Evolutionary conservation across 2,329 filamentous ascomycete species (phyloP), one percentile per base, ranked within the genome.

Genomic region (Phymatotrichopsis omnivora): DNA sequence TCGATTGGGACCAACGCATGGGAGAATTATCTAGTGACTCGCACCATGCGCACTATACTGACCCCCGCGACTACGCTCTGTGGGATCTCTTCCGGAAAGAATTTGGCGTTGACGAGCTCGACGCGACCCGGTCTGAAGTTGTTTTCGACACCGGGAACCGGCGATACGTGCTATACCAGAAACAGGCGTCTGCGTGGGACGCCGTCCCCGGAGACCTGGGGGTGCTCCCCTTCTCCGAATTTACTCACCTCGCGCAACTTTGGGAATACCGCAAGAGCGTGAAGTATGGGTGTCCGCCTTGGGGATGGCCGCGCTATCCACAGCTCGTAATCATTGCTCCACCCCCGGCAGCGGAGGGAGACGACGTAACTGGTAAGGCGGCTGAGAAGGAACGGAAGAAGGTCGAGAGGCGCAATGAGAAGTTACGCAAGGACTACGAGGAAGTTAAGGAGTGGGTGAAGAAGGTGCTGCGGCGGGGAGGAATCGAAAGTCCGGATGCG

Each of bases 11-110:
- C 19, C n/a, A 22, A 16, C 7, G 7, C n/a, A n/a, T n/a, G 20
- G 14, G 33, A 45, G 20, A 29, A 16, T 4, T 35, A 31, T 3
- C 7, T n/a, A 12, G 16, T n/a, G 22, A 19, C n/a, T 24, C 22
- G 8, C 5, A 23, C 11, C 14, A 38, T 23, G 23, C 22, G 7
- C 23, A 20, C 4, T 25, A 40, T 12, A 24, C 23, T 7, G 35
- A 49, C 12, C 28, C 42, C n/a, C 24, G 36, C 12, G 42, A 49
- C 17, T 27, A 22, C 19, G 42, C 35, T 11, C 31, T 49, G 10
- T 49, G 45, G 14, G 42, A 45, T 11, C 7, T 49, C 10, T 49
- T 49, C 16, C 45, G 46, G 25, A 45, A 30, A 14, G 46, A 49
- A n/a, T 49, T 49, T n/a, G 42, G 23, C 7, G 31, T 49, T 17